Conservation (phyloP, 2,329 filamentous ascomycete genomes). For the Colletotrichum kahawae region DNA sequence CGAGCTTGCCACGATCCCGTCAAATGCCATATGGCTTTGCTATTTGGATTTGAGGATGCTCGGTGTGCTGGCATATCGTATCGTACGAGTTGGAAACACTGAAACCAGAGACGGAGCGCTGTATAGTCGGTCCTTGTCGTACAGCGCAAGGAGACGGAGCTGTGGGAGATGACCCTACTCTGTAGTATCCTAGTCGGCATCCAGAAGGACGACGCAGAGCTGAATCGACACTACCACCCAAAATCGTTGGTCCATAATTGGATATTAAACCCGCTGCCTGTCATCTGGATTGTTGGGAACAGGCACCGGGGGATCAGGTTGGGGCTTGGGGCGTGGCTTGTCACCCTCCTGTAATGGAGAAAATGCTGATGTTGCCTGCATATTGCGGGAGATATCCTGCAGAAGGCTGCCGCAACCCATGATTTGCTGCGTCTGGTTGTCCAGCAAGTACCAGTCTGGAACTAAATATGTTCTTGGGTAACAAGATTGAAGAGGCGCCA, state of each 20-base stretch:
- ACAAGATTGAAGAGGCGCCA: background rate
- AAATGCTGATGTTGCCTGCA: background rate
- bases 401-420: background rate
- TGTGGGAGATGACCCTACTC: background rate
- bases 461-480: background rate
- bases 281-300: slow-evolving; percentile 29
- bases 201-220: background rate
- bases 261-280: background rate
- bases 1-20: slow-evolving; percentile 15
- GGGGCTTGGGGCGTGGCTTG: slow-evolving; percentile 33
- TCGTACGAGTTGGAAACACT: background rate
- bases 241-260: background rate
- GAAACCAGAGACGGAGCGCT: background rate
- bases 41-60: background rate
- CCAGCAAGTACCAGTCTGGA: background rate
- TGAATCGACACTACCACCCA: background rate
- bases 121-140: background rate
- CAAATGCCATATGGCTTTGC: background rate
- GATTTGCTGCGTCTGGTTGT: background rate
- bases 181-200: background rate
- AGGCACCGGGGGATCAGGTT: slow-evolving; percentile 34
- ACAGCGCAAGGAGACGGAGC: background rate
- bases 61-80: background rate
- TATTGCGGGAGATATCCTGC: background rate
- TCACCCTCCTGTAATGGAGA: slow-evolving; percentile 11